Percentiles rank a stretch among this genome's conserved stretches.
Evolutionary conservation across 768 basidiomycete species (phyloP).

Genomic region (Lactifluus volemus): DNA sequence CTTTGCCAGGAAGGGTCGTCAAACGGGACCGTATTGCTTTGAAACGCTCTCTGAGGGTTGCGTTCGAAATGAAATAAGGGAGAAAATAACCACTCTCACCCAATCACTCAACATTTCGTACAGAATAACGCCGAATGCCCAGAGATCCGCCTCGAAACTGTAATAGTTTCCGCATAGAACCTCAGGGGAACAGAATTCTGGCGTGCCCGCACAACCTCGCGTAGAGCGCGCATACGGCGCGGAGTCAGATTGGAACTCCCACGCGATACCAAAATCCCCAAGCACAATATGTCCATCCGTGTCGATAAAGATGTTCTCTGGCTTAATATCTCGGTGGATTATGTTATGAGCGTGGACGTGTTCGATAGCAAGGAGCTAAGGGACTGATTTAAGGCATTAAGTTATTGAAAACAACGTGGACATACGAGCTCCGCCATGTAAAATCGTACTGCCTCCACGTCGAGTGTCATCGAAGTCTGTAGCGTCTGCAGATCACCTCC

Average conservation of each 20-base stretch:
- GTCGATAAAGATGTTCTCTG: constrained; percentile 92
- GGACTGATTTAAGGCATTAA: background rate
- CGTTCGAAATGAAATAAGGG: background rate
- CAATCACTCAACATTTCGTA: constrained; percentile 10
- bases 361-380: constrained; percentile 16
- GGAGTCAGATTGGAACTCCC: constrained; percentile 80
- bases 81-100: background rate
- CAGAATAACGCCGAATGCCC: constrained; percentile 17
- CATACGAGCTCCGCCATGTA: constrained; percentile 17
- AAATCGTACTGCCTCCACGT: constrained; percentile 6
- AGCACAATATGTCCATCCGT: constrained; percentile 81
- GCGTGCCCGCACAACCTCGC: constrained; percentile 8
- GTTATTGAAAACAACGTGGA: background rate
- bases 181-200: constrained; percentile 14
- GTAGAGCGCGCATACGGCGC: constrained; percentile 27
- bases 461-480: background rate
- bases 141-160: constrained; percentile 15
- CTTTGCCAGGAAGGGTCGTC: constrained; percentile 2
- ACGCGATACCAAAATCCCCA: constrained; percentile 94
- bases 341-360: constrained; percentile 90
- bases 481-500: constrained; percentile 4
- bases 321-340: constrained; percentile 98
- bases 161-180: constrained; percentile 4
- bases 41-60: constrained; percentile 4
- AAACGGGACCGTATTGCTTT: background rate